Base-by-base conservation (phyloP, 441 rosid genomes). In the Caryocar brasiliense region DNA sequence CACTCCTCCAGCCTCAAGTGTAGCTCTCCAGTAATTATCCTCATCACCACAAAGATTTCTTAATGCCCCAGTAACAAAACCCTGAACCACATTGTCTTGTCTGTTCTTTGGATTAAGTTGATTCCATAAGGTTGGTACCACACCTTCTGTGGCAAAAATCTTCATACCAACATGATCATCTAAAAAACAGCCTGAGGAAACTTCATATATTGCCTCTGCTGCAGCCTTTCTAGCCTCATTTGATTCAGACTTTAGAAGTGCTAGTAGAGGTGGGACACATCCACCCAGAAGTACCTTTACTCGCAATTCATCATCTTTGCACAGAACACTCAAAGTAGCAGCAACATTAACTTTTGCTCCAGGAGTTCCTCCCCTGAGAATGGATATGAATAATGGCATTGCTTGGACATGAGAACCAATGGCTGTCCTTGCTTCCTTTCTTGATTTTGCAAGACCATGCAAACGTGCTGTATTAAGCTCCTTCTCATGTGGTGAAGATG, bases 241-340 rank as follows among this genome's bases (percentile, higher is more conserved):
- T 21, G 78, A 75, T 37, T 78, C 80, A 30, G 95, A 86, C 64
- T 79, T 84, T 73, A 90, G 59, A 62, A 86, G 89, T 2, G 81
- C 79, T 38, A 90, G 82, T 47, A 90, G 50, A 8, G 95, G 98
- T 0, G 95, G 98, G 62, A 86, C 75, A 60, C 98, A 90, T 48
- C 98, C 95, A 20, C 95, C 98, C 17, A 86, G 85, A 22, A 90
- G 76, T 35, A 90, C 87, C 62, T 88, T 83, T 29, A 86, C 64
- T 52, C 90, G 78, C 29, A 91, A 45, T 26, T 81, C 85, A 20
- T 80, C 81, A 55, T 86, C 90, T 78, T 80, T 77, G 79, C 92
- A 86, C 46, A 90, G 45, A 56, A 59, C 70, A 40, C 84, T 76
- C 6, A 91, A 66, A 40, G 74, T 67, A 27, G 75, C 78, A 52